These are phyloP conservation scores for Barnettozyma populi DNA, from an alignment of 805 yeast species.

Conservation along the genomic window DNA sequence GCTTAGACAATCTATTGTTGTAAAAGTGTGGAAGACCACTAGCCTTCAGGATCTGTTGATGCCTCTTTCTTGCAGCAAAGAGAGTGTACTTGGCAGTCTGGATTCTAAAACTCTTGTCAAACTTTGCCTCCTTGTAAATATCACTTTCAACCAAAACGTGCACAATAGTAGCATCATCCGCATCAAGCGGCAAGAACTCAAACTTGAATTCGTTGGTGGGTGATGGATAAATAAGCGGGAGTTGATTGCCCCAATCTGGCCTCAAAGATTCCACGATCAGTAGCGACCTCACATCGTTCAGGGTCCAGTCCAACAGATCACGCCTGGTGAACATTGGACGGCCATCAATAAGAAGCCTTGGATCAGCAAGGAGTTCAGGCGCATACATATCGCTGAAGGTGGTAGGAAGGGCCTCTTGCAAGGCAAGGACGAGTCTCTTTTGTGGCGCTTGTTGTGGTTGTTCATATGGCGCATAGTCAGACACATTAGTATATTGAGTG, in stretches of 20 bases:
- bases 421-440: slow-evolving; percentile 20
- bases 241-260: slow-evolving; percentile 50
- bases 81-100: slow-evolving; percentile 63
- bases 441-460: slow-evolving; percentile 8
- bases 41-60: slow-evolving; percentile 30
- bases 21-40: slow-evolving; percentile 15
- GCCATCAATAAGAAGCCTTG: slow-evolving; percentile 43
- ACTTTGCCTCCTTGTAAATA: slow-evolving; percentile 58
- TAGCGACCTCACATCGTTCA: slow-evolving; percentile 63
- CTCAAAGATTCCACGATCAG: slow-evolving; percentile 41
- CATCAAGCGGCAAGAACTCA: slow-evolving; percentile 45
- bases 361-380: slow-evolving; percentile 45
- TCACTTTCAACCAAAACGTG: slow-evolving; percentile 50
- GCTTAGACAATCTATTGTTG: slow-evolving; percentile 34
- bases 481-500: slow-evolving; percentile 16
- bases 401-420: slow-evolving; percentile 49
- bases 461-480: slow-evolving; percentile 9
- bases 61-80: slow-evolving; percentile 48
- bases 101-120: slow-evolving; percentile 46
- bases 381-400: slow-evolving; percentile 52
- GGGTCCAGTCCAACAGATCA: slow-evolving; percentile 61
- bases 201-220: slow-evolving; percentile 37
- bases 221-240: slow-evolving; percentile 37
- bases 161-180: slow-evolving; percentile 48
- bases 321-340: slow-evolving; percentile 61